Evolutionary conservation across 192 early-diverging fungal genomes (phyloP), one percentile per base, ranked within the genome.

Genomic region (Rhizophagus prolifer): DNA sequence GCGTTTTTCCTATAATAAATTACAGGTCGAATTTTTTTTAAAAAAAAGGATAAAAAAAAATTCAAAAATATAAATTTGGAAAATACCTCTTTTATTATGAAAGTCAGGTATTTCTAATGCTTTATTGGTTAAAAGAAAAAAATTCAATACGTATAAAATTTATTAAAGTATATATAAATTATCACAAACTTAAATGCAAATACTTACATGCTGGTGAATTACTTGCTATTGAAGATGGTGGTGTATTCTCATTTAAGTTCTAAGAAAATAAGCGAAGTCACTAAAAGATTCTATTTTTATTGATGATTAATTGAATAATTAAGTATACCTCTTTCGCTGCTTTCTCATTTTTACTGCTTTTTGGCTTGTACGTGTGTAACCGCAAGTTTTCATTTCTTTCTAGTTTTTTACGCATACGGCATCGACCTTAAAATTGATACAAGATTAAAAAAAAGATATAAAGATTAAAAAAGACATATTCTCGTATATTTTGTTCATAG

Each of bases 371-470:
- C 21, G 80, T 58, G 58, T 80, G 77, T 19, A 78, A 36, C 46
- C 75, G 61, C 4, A 72, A 58, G 30, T 82, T 78, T 21, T 74
- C 61, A 62, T 88, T 81, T 25, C 70, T 38, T 47, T 85, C 81
- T 47, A 92, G 66, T 65, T 91, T 91, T 74, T 85, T 86, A 36
- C 90, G 81, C 61, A 86, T 89, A 28, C 88, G 75, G 25, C 76
- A 71, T 21, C 74, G 63, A 14, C 76, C 88, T 76, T 78, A 44
- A 65, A 19, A 41, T 67, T 9, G 21, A 19, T 38, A 67, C n/a
- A 38, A 30, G 14, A 1, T 41, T 19, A 28, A 34, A 66, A 21
- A n/a, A n/a, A n/a, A n/a, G n/a, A n/a, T n/a, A n/a, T n/a, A n/a
- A n/a, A n/a, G n/a, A n/a, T n/a, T n/a, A n/a, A n/a, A n/a, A 31